phyloP scores from a whole-genome alignment of 1,284 basidiomycete species.

The Puccinia novopanici region DNA sequence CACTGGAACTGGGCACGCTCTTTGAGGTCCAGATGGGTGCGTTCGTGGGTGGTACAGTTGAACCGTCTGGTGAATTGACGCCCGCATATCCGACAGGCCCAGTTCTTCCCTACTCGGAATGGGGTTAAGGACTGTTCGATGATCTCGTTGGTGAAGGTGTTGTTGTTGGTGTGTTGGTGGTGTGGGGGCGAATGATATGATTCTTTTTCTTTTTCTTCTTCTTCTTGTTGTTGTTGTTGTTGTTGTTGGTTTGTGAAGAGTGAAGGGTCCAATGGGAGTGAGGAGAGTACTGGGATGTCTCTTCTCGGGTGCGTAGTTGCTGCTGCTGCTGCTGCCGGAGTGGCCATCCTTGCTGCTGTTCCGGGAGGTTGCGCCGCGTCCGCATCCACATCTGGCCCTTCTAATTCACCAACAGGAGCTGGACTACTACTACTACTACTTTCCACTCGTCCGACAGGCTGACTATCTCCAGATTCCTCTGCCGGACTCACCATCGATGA shows the following conservation, averaged over 20 bases:
- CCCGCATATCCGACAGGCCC: conserved; percentile 49
- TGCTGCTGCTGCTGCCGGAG: background rate
- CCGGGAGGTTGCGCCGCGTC: background rate
- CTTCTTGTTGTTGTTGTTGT: too few relatives aligned
- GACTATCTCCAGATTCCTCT: too few relatives aligned
- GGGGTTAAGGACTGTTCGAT: conserved; percentile 35
- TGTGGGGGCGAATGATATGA: too few relatives aligned
- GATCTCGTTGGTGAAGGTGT: background rate
- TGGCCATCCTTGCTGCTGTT: background rate
- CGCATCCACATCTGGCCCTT: background rate
- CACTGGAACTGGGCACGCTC: conserved; percentile 49
- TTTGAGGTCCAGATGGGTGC: conserved; percentile 48
- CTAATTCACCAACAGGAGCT: background rate
- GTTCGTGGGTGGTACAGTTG: conserved; percentile 50
- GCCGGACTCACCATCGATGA: too few relatives aligned
- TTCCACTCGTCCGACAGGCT: too few relatives aligned
- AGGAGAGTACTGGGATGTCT: background rate
- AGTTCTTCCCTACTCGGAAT: conserved; percentile 38
- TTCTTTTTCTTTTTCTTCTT: too few relatives aligned
- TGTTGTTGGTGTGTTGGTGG: background rate
- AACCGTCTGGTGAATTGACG: conserved; percentile 47
- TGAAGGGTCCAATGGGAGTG: background rate
- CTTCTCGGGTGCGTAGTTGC: background rate
- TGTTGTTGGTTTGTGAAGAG: background rate
- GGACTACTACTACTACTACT: too few relatives aligned